Base-by-base conservation (phyloP, 768 basidiomycete species). In the Boletus rufocinnamomeus region DNA sequence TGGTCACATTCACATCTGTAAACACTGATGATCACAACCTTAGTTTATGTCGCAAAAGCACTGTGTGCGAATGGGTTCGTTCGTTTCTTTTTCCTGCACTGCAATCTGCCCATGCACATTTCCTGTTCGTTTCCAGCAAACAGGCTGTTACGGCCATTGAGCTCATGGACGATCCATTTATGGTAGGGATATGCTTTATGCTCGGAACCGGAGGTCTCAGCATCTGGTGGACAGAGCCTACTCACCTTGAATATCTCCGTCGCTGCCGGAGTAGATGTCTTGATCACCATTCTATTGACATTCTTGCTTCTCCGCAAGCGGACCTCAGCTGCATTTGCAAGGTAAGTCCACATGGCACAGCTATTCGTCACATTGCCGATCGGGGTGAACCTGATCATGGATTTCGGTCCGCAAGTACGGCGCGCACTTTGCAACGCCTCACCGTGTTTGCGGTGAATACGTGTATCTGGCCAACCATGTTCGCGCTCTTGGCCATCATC, bases 381-480 rank as follows among this genome's bases (percentile, higher is more conserved):
- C n/a, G n/a, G n/a, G n/a, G n/a, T n/a, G n/a, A n/a, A n/a, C n/a
- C n/a, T 56, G 49, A 56, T 27, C 17, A 6, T 27, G 45, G 17
- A 25, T 27, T 9, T 32, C 28, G 23, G 11, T 17, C 1, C 9
- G 10, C 34, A 54, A 66, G 66, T 2, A 64, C 56, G 5, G 21
- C 27, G 6, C 35, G 50, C 44, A 27, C 52, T 19, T 37, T 67
- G 14, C 58, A 58, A 34, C 56, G 56, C 19, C 54, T 66, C 7
- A 49, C 4, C 0, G 8, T 66, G 7, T 63, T 63, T 30, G 48
- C 57, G 1, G 48, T 57, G 9, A 52, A 54, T 21, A 52, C 57
- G 5, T 75, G 82, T 1, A 77, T 83, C 14, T 80, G 79, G 16
- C 76, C 83, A 17, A 84, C 86, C 59, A 80, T 80, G 0, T 69